These are phyloP conservation scores for thale cress (Arabidopsis thaliana) DNA, from an alignment of 345 rosid species.

Conservation along the genomic window DNA sequence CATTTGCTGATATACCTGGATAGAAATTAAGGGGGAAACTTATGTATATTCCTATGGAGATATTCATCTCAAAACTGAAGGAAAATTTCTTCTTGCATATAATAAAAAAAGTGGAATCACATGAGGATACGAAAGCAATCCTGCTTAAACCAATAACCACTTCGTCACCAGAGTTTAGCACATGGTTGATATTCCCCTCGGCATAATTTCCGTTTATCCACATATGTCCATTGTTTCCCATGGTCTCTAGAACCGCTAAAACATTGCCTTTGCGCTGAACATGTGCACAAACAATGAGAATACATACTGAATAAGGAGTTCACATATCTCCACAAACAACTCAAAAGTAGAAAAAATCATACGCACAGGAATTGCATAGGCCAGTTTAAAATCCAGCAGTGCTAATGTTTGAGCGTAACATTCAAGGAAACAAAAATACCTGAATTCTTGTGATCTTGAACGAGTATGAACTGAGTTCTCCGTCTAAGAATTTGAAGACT, in stretches of 20 bases:
- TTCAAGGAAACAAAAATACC: constrained; percentile 47
- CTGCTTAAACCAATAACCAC: constrained; percentile 64
- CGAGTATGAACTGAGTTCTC: constrained; percentile 47
- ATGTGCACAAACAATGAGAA: constrained; percentile 78
- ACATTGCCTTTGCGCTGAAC: constrained; percentile 73
- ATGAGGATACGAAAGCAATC: constrained; percentile 85
- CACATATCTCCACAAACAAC: constrained; percentile 52
- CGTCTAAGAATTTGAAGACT: constrained; percentile 58
- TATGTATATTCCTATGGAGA: constrained; percentile 21
- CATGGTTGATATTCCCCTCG: constrained; percentile 50
- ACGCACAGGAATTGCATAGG: constrained; percentile 4
- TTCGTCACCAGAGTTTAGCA: constrained; percentile 82
- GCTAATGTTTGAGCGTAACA: constrained; percentile 4
- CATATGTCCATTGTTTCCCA: constrained; percentile 72
- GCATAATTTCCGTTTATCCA: constrained; percentile 66
- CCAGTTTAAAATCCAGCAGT: neutral
- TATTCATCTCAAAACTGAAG: constrained; percentile 5
- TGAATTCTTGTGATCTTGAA: constrained; percentile 72
- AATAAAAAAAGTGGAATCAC: no score
- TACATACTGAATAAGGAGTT: constrained; percentile 66
- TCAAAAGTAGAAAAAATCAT: constrained; percentile 23
- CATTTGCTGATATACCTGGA: constrained; percentile 77
- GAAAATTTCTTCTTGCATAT: neutral
- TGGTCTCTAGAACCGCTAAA: constrained; percentile 70
- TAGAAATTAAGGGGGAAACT: constrained; percentile 12